phyloP scores from a whole-genome alignment of 305 asterid species.

The Rubia tinctorum region DNA sequence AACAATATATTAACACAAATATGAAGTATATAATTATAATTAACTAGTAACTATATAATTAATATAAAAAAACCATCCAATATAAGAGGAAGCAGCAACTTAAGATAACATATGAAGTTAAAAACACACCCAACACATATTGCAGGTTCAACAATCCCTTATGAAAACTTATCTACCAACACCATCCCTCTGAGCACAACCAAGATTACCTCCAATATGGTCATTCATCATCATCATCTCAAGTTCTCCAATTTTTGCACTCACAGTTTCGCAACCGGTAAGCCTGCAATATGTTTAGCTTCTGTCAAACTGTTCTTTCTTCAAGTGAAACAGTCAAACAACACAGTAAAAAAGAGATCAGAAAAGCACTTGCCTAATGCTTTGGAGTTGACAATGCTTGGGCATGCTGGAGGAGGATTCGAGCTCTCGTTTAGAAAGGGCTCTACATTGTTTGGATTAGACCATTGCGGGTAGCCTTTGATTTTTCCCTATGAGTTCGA shows the following conservation, averaged over 20 bases:
- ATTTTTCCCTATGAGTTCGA: conserved; percentile 52
- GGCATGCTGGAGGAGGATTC: conserved; percentile 84
- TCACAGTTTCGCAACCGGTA: conserved; percentile 77
- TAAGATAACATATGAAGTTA: not conserved
- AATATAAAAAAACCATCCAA: no score
- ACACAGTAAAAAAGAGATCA: not conserved
- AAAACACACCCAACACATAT: no score
- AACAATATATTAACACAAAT: no score
- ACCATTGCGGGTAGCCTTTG: conserved; percentile 87
- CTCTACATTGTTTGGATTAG: conserved; percentile 69
- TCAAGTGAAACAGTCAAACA: not conserved
- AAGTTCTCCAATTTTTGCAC: conserved; percentile 6
- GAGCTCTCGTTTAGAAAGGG: conserved; percentile 65
- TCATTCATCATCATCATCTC: not conserved
- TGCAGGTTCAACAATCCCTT: not conserved
- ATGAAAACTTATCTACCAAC: not conserved
- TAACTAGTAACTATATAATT: no score
- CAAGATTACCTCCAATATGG: not conserved
- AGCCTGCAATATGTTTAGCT: conserved; percentile 41
- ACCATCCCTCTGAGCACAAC: conserved; percentile 1
- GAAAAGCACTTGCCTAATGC: conserved; percentile 52
- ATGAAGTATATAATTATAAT: no score
- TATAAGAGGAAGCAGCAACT: no score
- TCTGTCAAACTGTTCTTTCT: conserved; percentile 7
- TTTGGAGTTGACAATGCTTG: conserved; percentile 89